These are phyloP conservation scores for Fusarium keratoplasticum DNA, from an alignment of 2,329 filamentous ascomycete genomes.

Conservation along the genomic window DNA sequence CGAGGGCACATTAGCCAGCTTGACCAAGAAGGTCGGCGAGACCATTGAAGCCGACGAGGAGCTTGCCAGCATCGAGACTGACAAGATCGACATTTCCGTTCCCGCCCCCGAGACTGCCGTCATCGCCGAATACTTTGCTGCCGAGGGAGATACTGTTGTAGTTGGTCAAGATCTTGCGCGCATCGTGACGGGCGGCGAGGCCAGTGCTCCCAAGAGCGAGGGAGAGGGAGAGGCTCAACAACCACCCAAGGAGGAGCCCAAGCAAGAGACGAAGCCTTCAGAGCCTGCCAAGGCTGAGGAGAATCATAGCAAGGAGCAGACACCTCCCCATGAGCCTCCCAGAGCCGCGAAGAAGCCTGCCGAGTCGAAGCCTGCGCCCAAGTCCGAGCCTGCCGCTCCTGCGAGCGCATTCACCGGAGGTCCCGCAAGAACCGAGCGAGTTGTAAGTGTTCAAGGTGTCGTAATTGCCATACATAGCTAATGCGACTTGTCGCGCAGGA, in stretches of 20 bases:
- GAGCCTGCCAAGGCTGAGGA: conserved; percentile 31
- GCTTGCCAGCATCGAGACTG: conserved; percentile 49
- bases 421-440: conserved; percentile 33
- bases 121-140: conserved; percentile 46
- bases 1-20: conserved; percentile 44
- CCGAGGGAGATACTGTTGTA: conserved; percentile 48
- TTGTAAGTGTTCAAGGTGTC: conserved; percentile 13
- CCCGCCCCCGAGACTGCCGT: conserved; percentile 42
- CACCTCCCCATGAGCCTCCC: conserved; percentile 21
- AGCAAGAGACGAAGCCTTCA: conserved; percentile 27
- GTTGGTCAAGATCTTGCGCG: conserved; percentile 48
- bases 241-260: conserved; percentile 28
- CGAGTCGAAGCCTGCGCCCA: conserved; percentile 30
- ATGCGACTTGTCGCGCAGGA: conserved; percentile 28
- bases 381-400: conserved; percentile 13
- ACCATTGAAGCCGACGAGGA: conserved; percentile 47
- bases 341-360: conserved; percentile 32
- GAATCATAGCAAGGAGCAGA: conserved; percentile 21
- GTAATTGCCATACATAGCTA: not conserved
- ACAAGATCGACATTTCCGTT: conserved; percentile 50
- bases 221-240: conserved; percentile 34
- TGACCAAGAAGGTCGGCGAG: conserved; percentile 47
- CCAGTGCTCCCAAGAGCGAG: conserved; percentile 29
- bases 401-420: conserved; percentile 16
- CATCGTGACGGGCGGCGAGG: conserved; percentile 43